phyloP scores from a whole-genome alignment of 2,329 filamentous ascomycete genomes.

The Cladosporium halotolerans region DNA sequence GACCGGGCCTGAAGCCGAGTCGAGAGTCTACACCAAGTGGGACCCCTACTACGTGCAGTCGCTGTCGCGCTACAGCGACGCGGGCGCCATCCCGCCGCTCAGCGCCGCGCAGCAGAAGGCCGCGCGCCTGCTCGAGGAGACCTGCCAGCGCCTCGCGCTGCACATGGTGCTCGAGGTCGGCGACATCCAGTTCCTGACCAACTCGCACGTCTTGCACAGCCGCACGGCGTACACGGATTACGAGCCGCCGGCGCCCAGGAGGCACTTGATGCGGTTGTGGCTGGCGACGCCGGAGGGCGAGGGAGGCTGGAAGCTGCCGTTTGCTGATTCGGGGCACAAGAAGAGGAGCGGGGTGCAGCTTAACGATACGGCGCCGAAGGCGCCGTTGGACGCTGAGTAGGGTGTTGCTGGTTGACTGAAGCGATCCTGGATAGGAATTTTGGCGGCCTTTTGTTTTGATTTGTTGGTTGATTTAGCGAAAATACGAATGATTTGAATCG shows the following conservation, averaged over 20 bases:
- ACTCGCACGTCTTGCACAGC: constrained; percentile 74
- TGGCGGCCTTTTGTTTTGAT: too few species aligned
- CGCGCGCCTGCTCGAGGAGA: constrained; percentile 64
- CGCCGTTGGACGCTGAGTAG: constrained; percentile 71
- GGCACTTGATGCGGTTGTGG: constrained; percentile 81
- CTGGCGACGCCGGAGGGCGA: constrained; percentile 73
- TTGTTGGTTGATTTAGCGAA: too few species aligned
- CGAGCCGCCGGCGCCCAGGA: constrained; percentile 60
- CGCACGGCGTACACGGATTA: constrained; percentile 72
- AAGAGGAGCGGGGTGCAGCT: constrained; percentile 88
- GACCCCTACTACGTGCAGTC: constrained; percentile 84
- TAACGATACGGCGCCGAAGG: constrained; percentile 68
- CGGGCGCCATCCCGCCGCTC: constrained; percentile 66
- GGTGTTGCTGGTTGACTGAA: background rate
- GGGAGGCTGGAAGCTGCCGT: constrained; percentile 79
- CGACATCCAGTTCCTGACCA: constrained; percentile 81
- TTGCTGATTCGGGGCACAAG: constrained; percentile 73
- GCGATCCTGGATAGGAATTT: too few species aligned
- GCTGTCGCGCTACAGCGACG: constrained; percentile 65
- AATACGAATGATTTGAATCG: too few species aligned
- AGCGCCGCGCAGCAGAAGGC: constrained; percentile 64
- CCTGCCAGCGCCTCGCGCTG: constrained; percentile 64
- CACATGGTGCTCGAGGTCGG: constrained; percentile 84
- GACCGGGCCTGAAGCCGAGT: constrained; percentile 50
- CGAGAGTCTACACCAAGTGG: constrained; percentile 73